Base-by-base conservation (phyloP, 495 filamentous ascomycete species). In the Penicillium cosmopolitanum region DNA sequence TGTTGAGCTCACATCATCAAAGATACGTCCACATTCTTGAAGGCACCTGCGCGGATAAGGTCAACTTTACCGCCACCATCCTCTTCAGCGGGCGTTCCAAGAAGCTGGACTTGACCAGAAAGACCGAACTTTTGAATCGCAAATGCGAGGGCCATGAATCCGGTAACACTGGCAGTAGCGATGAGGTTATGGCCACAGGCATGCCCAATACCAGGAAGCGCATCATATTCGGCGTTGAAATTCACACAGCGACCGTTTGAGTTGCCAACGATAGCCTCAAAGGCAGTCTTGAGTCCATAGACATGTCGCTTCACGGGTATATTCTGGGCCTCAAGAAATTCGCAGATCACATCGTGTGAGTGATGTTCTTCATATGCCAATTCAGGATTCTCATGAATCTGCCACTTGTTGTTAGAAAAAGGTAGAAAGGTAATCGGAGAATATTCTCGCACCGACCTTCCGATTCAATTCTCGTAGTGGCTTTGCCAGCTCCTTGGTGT, bases 21-120 rank as follows among this genome's bases (percentile, higher is more conserved):
- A n/a, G 76, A 85, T 53, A 89, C 79, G 65, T 89, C 85, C 15
- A 87, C 85, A 16, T 78, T 77, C 34, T 80, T 72, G 69, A 87
- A 90, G 6, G 87, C 88, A 0, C 85, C 86, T 2, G 77, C 81
- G 16, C 87, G 66, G 34, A 90, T 76, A 9, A 90, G 76, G 48
- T 81, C 82, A 55, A 85, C 85, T 66, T 92, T 90, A 19, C 88
- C 89, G 6, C 87, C 87, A 11, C 86, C 85, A 21, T 82, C 83
- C 74, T 91, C 88, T 69, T 92, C 88, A 0, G 84, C 89, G 0
- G 89, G 89, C 0, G 88, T 91, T 13, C 88, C 88, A 25, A 91
- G 81, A 34, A 92, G 63, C 43, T 85, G 72, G 0, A 87, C 76
- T 47, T 84, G 84, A 5, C 88, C 88, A 0, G 73, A 68, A 10